Percentiles rank a stretch among this genome's conserved stretches.
Evolutionary conservation across 2,329 filamentous ascomycete species (phyloP).

Genomic region (Blastomyces emzantsi): DNA sequence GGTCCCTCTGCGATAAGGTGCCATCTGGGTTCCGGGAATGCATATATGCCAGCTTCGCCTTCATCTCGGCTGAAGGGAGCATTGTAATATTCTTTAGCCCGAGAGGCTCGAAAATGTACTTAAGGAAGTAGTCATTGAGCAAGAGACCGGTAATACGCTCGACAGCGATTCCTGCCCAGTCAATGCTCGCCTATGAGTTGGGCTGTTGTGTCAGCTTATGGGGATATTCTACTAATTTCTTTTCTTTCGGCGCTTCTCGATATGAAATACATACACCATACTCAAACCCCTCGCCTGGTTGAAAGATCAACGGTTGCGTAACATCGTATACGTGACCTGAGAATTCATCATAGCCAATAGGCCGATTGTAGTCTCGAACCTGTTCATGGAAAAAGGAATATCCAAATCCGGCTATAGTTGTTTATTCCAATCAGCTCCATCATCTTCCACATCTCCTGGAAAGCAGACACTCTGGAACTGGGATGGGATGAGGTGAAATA

Average conservation of each 20-base stretch:
- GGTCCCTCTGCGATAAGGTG: slow-evolving; percentile 38
- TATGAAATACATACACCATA: slow-evolving; percentile 43
- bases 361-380: slow-evolving; percentile 41
- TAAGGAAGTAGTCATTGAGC: slow-evolving; percentile 44
- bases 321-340: slow-evolving; percentile 47
- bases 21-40: slow-evolving; percentile 44
- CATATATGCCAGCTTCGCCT: slow-evolving; percentile 48
- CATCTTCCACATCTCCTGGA: neutral
- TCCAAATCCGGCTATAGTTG: slow-evolving; percentile 44
- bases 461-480: neutral
- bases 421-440: neutral
- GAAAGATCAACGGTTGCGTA: slow-evolving; percentile 48
- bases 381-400: slow-evolving; percentile 49
- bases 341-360: slow-evolving; percentile 50
- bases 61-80: slow-evolving; percentile 49
- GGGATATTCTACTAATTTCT: neutral
- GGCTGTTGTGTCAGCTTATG: neutral
- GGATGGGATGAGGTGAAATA: neutral
- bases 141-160: slow-evolving; percentile 38
- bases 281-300: slow-evolving; percentile 54
- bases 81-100: slow-evolving; percentile 46
- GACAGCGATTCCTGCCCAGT: slow-evolving; percentile 47
- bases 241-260: slow-evolving; percentile 13
- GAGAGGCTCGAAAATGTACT: slow-evolving; percentile 42
- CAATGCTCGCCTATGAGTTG: slow-evolving; percentile 38